These are phyloP conservation scores for Collariella sp. DNA, from an alignment of 495 filamentous ascomycete genomes.

Conservation along the genomic window DNA sequence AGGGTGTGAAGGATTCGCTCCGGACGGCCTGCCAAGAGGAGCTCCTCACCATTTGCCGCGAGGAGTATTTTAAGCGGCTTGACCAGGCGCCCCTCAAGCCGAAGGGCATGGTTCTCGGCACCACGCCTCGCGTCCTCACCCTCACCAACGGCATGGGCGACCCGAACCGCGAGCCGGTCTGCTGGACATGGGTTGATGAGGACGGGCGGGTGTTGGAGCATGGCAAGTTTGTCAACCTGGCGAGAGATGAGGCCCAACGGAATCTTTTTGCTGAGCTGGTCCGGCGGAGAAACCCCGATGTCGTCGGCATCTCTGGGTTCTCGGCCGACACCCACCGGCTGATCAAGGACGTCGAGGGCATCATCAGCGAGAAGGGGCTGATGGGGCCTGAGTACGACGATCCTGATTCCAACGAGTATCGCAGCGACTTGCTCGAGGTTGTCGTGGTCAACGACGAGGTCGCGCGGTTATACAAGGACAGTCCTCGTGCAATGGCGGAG, in stretches of 20 bases:
- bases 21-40: conserved; percentile 86
- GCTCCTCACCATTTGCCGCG: conserved; percentile 70
- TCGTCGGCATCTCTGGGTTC: conserved; percentile 84
- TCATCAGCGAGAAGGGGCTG: conserved; percentile 67
- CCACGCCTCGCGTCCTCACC: conserved; percentile 75
- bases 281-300: conserved; percentile 71
- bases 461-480: conserved; percentile 86
- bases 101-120: conserved; percentile 84
- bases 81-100: conserved; percentile 96
- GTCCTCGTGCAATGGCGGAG: conserved; percentile 68
- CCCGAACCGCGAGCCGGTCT: conserved; percentile 65
- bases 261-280: conserved; percentile 65
- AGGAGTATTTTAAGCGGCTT: conserved; percentile 74
- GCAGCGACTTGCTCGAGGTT: conserved; percentile 70
- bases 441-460: conserved; percentile 94
- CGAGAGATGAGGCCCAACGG: conserved; percentile 57
- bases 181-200: conserved; percentile 89
- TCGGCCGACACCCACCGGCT: conserved; percentile 79
- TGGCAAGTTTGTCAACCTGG: conserved; percentile 73
- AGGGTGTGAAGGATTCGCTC: conserved; percentile 87
- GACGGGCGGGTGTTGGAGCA: conserved; percentile 82
- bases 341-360: conserved; percentile 63
- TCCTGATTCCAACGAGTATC: conserved; percentile 51
- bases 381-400: conserved; percentile 65
- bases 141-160: conserved; percentile 76